Evolutionary conservation across 2,329 filamentous ascomycete genomes (phyloP), one percentile per base, ranked within the genome.

Genomic region (Trichothecium roseum): DNA sequence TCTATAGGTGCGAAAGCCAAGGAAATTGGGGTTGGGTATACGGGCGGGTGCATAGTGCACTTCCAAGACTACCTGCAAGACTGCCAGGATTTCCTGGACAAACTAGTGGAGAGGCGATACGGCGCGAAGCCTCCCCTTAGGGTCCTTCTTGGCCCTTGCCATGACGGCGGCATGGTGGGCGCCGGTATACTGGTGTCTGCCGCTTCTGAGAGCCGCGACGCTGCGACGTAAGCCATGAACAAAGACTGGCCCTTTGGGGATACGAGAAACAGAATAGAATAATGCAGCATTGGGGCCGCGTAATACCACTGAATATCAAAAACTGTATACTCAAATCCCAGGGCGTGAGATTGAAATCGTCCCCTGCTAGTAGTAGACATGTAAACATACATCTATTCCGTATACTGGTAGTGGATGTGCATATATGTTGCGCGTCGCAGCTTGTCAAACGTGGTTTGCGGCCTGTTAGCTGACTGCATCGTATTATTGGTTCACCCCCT

Each of bases 1-100:
- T 6, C 29, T 39, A 24, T 37, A 32, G n/a, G 40, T 38, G 28
- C 42, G 20, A 24, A 6, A 24, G 20, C 20, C 6, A 53, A 40
- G 41, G 78, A 84, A 45, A 55, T 89, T 20, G 77, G 84, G 2
- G 80, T 88, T 16, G 84, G 83, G 1, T 88, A 85, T 51, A 86
- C 84, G 0, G 84, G 84, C 22, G 81, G 82, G 6, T 86, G 83
- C 49, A 88, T 88, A 40, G 73, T 78, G n/a, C 76, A 84, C 48
- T 86, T 86, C 48, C 82, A 84, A 32, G 71, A 82, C 45, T 87
- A 84, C 55, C 63, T 84, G 29, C 58, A 63, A 30, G 79, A 81
- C 46, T 85, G 80, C 43, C 81, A 87, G 53, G 49, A 58, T 12
- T 82, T 82, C 49, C 66, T 88, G 34, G 76, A 85, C 46, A 51